Base-by-base conservation (phyloP, 2,329 filamentous ascomycete genomes). In the Xylogone sp. region DNA sequence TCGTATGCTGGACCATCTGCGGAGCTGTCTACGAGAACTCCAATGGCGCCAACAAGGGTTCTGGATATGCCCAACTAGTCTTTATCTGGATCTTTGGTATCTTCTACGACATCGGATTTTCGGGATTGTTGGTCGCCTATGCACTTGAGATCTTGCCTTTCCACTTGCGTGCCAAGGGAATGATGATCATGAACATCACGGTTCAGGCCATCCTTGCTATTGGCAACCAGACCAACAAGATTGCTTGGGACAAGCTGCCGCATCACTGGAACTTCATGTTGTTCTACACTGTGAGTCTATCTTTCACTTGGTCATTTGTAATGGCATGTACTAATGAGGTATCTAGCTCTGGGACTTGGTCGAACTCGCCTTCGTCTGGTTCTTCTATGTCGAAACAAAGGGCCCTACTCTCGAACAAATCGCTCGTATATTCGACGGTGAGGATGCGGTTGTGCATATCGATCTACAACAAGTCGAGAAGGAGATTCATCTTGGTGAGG, bases 351-450 rank as follows among this genome's bases (percentile, higher is more conserved):
- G 82, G 82, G 78, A 85, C 63, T 71, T 77, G 45, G 66, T 76
- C 61, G 80, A 86, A 66, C 69, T 85, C 44, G 55, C 79, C 45
- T 84, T 86, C 59, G 81, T 86, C 31, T 84, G 77, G 68, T 82
- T 83, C 71, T 78, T 86, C 66, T 86, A 84, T 65, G 77, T 86
- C 51, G 86, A 90, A 71, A 89, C 86, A 18, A 83, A 81, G 61
- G 84, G 85, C 3, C 82, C 83, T 0, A 88, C 84, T 2, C 80
- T 89, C 1, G 86, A 88, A 65, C 83, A 87, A 64, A 78, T 87
- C 55, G 81, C 84, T 45, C 79, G 80, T 61, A 86, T 88, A 65
- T 88, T 89, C 60, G 85, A 88, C 59, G 86, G 83, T 39, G 78
- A 83, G 22, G 72, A 78, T 29, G 81, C 79, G 19, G 75, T 81